Conservation (phyloP, 1,284 basidiomycete genomes). For the Phylloporus sp. region DNA sequence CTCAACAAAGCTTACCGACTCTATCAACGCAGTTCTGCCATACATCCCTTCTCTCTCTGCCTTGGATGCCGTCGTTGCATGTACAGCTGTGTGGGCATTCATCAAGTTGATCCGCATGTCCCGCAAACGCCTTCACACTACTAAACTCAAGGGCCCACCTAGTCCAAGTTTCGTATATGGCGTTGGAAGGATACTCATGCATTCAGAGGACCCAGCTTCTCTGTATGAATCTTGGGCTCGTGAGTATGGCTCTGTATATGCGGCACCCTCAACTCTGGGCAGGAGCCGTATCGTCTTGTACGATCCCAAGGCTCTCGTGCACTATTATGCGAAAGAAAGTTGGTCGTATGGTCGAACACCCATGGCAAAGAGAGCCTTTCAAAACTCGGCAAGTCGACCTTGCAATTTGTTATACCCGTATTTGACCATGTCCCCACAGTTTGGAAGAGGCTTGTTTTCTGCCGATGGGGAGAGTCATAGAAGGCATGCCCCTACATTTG, state of each 20-base stretch:
- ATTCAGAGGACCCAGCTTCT: constrained; percentile 10
- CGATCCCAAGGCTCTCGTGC: constrained; percentile 62
- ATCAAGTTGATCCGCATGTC: constrained; percentile 11
- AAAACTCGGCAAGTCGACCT: constrained; percentile 46
- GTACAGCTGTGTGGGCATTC: constrained; percentile 3
- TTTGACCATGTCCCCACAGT: constrained; percentile 12
- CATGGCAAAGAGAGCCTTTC: constrained; percentile 48
- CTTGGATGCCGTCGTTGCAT: constrained; percentile 3
- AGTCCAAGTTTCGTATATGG: constrained; percentile 27
- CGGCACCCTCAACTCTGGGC: constrained; percentile 52
- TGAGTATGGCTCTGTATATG: constrained; percentile 51
- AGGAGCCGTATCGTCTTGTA: constrained; percentile 50
- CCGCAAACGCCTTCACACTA: constrained; percentile 19
- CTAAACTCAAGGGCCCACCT: constrained; percentile 30
- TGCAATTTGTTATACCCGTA: neutral
- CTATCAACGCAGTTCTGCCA: neutral
- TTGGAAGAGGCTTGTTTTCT: constrained; percentile 29
- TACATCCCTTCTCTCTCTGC: neutral
- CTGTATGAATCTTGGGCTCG: constrained; percentile 31
- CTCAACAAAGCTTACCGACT: neutral
- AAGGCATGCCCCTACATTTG: constrained; percentile 3
- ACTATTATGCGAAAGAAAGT: constrained; percentile 61
- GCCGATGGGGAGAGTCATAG: constrained; percentile 23
- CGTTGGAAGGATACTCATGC: constrained; percentile 13
- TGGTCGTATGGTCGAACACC: constrained; percentile 53